phyloP scores from a whole-genome alignment of 257 asterid genomes.

The Nicotiana knightiana region DNA sequence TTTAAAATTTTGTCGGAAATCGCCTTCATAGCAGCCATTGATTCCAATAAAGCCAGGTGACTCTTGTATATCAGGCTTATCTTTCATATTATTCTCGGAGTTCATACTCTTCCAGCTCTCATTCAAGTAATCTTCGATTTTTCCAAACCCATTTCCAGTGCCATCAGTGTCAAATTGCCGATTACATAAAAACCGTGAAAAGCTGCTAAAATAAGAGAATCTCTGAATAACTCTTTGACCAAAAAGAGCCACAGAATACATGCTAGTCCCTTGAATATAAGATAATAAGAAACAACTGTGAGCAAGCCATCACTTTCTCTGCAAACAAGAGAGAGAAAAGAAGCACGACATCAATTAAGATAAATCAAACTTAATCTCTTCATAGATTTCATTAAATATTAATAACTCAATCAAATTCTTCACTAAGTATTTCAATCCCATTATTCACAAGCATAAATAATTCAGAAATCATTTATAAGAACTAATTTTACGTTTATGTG shows the following conservation, averaged over 20 bases:
- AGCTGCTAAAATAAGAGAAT: constrained; percentile 25
- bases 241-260: constrained; percentile 45
- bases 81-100: constrained; percentile 30
- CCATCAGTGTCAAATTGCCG: constrained; percentile 32
- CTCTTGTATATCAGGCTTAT: constrained; percentile 19
- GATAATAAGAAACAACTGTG: neutral
- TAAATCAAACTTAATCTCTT: neutral
- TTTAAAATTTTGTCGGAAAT: constrained; percentile 24
- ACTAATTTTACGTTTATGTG: neutral
- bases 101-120: constrained; percentile 56
- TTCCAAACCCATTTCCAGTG: constrained; percentile 52
- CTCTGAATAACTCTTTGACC: constrained; percentile 38
- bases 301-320: constrained; percentile 9
- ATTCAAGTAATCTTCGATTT: constrained; percentile 57
- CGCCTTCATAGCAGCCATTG: constrained; percentile 11
- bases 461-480: neutral
- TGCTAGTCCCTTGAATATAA: constrained; percentile 18
- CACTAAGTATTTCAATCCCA: neutral
- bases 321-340: constrained; percentile 1
- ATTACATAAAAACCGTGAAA: constrained; percentile 50
- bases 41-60: constrained; percentile 20
- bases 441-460: neutral
- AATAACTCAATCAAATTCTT: neutral
- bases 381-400: neutral
- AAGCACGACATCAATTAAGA: neutral